A percentile compares a stretch with the other conserved stretches of the same genome.
Evolutionary conservation across 139 green algal species (phyloP).

Genomic region (Chlamydomonas urium): DNA sequence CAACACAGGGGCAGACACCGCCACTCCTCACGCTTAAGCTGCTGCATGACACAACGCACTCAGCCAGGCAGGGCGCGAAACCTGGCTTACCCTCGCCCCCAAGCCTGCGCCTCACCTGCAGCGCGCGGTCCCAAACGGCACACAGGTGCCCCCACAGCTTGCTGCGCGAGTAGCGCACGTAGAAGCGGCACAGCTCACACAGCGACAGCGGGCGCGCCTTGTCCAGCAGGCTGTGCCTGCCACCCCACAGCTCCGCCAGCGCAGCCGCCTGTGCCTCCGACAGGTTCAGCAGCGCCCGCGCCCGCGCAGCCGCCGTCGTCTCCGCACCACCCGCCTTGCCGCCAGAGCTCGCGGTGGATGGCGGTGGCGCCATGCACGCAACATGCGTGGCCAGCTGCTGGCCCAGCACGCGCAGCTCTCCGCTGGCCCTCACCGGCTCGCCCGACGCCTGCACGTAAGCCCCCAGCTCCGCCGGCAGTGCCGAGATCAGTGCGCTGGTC

Average conservation of each 20-base stretch:
- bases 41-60: too few relatives aligned
- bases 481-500: constrained; percentile 42
- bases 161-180: constrained; percentile 33
- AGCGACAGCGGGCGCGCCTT: constrained; percentile 13
- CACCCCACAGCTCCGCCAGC: neutral
- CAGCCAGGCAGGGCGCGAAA: too few relatives aligned
- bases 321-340: constrained; percentile 38
- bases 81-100: neutral
- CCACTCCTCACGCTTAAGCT: too few relatives aligned
- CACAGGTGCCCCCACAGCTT: constrained; percentile 49
- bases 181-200: constrained; percentile 41
- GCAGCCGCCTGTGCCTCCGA: constrained; percentile 21
- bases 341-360: neutral
- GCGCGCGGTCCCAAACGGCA: constrained; percentile 10
- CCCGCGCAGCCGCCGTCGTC: constrained; percentile 44
- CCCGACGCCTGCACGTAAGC: constrained; percentile 48
- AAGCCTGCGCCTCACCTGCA: constrained; percentile 8
- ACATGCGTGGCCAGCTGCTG: constrained; percentile 20
- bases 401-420: constrained; percentile 16
- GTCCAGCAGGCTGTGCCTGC: neutral
- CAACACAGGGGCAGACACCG: too few relatives aligned
- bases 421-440: constrained; percentile 41
- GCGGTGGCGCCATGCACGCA: constrained; percentile 7
- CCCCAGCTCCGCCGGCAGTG: constrained; percentile 56
- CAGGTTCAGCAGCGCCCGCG: constrained; percentile 35